Evolutionary conservation across 1,284 basidiomycete species (phyloP), one percentile per base, ranked within the genome.

Genomic region (Cutaneotrichosporon cavernicola): DNA sequence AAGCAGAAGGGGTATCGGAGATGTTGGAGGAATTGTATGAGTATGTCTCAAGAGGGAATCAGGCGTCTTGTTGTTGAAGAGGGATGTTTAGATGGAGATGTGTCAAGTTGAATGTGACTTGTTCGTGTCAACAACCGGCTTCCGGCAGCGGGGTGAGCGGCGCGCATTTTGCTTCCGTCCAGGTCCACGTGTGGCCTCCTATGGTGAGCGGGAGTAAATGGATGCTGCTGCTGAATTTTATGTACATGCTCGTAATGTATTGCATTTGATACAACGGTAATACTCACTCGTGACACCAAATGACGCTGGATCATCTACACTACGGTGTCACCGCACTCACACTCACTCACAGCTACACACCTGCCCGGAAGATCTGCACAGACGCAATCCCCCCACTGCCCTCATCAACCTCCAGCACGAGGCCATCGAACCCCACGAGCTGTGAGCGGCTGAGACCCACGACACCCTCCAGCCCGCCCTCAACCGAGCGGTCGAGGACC

Each of bases 401-500:
- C 18, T 89, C 87, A 32, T 90, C 89, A 72, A 93, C 90, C 40
- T 79, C 77, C 14, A 92, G 80, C 49, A 93, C 87, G 56, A 92
- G 84, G 8, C 92, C 91, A 63, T 91, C 87, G 69, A 91, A 91
- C 21, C 90, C 91, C 61, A 90, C 82, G 34, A 93, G 74, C 61
- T 84, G 65, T 60, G 72, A 70, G 7, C 65, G 57, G 53, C 65
- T 66, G 36, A 77, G 56, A 18, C 67, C 60, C 10, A 69, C 63
- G 1, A 77, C 72, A 10, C 73, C 75, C 11, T 75, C 76, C 46
- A 86, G 83, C 59, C 92, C 90, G 30, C 73, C 74, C 58, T 92
- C 90, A 66, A 90, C 90, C 4, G 89, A 88, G 58, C 91, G 85
- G 76, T 94, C 90, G n/a, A 92, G 85, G 34, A 88, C 82, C 92